Evolutionary conservation across 2,329 filamentous ascomycete genomes (phyloP).

Genomic region (Fusarium camptoceras): DNA sequence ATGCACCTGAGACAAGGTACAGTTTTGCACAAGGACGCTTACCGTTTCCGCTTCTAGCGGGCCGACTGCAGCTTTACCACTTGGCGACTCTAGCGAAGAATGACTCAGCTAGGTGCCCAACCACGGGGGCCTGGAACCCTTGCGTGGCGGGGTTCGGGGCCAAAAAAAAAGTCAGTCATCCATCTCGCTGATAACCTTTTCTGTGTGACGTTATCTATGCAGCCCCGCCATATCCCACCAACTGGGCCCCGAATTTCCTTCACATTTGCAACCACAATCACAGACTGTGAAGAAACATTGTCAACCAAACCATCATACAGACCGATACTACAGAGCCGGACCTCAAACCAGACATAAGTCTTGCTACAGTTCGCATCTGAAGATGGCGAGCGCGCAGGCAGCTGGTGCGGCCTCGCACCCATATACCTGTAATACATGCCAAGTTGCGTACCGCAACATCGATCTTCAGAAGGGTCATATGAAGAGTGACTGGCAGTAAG

Average conservation of each 20-base stretch:
- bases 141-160: constrained; percentile 33
- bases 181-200: constrained; percentile 39
- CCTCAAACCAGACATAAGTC: background rate
- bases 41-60: background rate
- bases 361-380: background rate
- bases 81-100: background rate
- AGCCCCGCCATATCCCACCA: constrained; percentile 48
- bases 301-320: background rate
- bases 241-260: constrained; percentile 42
- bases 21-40: constrained; percentile 19
- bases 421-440: constrained; percentile 98
- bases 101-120: constrained; percentile 24
- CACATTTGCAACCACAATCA: constrained; percentile 14
- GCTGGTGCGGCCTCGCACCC: constrained; percentile 72
- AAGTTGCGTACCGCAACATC: constrained; percentile 94
- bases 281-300: background rate
- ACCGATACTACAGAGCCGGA: background rate
- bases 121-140: constrained; percentile 26
- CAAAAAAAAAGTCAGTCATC: constrained; percentile 43
- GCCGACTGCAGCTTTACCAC: background rate
- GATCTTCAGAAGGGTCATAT: constrained; percentile 95
- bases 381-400: constrained; percentile 60
- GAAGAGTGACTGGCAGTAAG: constrained; percentile 98
- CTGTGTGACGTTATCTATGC: constrained; percentile 46
- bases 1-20: background rate